Percentiles rank a stretch among this genome's conserved stretches.
Evolutionary conservation across 2,329 filamentous ascomycete species (phyloP).

Genomic region (Colletotrichum karsti): DNA sequence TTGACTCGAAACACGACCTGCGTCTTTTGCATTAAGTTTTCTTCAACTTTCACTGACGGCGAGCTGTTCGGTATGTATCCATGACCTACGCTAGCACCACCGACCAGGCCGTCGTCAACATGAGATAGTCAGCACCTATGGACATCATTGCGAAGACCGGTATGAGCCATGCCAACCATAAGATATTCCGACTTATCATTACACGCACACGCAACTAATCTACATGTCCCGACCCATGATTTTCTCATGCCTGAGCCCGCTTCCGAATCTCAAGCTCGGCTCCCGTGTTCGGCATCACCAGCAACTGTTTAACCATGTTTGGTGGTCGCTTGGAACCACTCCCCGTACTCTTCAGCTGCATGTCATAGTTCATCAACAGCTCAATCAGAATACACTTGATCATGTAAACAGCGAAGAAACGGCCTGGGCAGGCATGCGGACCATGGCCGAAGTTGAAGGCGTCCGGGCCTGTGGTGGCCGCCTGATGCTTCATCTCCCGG

Average conservation of each 20-base stretch:
- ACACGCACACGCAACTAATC: too few species aligned
- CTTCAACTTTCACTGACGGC: neutral
- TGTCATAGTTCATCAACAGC: slow-evolving; percentile 26
- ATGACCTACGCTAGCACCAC: too few species aligned
- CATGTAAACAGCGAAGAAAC: slow-evolving; percentile 28
- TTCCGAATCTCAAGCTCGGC: slow-evolving; percentile 16
- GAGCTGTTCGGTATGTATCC: too few species aligned
- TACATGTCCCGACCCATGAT: too few species aligned
- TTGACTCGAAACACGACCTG: too few species aligned
- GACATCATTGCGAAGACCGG: too few species aligned
- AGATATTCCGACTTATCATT: too few species aligned
- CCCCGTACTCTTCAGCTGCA: neutral
- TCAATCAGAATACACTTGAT: slow-evolving; percentile 30
- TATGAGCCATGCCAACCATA: too few species aligned
- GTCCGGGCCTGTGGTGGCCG: slow-evolving; percentile 42
- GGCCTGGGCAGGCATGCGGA: slow-evolving; percentile 30
- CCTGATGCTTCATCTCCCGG: slow-evolving; percentile 35
- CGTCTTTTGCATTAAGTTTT: too few species aligned
- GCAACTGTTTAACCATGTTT: neutral
- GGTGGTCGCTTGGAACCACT: neutral
- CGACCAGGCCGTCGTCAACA: too few species aligned
- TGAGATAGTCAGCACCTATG: too few species aligned
- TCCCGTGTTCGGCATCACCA: neutral
- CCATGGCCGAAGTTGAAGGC: slow-evolving; percentile 49
- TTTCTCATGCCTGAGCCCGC: neutral